Percentiles rank a stretch among this genome's conserved stretches.
Evolutionary conservation across 2,329 filamentous ascomycete species (phyloP).

Genomic region (Chaetomium sp.): DNA sequence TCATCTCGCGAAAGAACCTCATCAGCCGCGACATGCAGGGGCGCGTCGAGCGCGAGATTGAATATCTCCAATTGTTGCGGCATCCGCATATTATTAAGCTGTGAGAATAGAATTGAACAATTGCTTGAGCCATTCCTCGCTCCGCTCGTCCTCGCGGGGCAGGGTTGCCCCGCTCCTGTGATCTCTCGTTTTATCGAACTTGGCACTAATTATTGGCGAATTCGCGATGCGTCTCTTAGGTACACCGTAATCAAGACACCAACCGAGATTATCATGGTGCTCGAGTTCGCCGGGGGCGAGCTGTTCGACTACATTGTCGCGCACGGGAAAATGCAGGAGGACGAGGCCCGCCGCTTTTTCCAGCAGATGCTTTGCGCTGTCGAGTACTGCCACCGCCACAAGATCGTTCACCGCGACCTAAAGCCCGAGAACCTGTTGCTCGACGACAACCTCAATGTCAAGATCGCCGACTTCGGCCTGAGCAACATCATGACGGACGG

Average conservation of each 20-base stretch:
- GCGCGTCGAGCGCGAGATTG: conserved; percentile 93
- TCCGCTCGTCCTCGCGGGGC: too few species aligned
- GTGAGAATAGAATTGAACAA: conserved; percentile 40
- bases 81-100: conserved; percentile 99
- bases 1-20: conserved; percentile 92
- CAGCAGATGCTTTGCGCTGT: conserved; percentile 98
- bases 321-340: conserved; percentile 83
- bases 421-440: conserved; percentile 96
- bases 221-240: conserved; percentile 36
- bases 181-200: neutral
- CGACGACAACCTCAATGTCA: conserved; percentile 93
- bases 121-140: too few species aligned
- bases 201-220: too few species aligned
- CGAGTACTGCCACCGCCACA: conserved; percentile 97
- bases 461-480: conserved; percentile 96
- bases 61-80: conserved; percentile 89
- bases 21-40: conserved; percentile 98
- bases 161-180: too few species aligned
- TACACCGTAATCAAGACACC: conserved; percentile 96
- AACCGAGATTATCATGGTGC: conserved; percentile 96
- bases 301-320: conserved; percentile 98
- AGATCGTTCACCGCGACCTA: conserved; percentile 95
- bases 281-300: conserved; percentile 94
- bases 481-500: conserved; percentile 99
- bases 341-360: conserved; percentile 93